Percentiles rank a stretch among this genome's conserved stretches.
phyloP scores from a whole-genome alignment of 75 land plant genomes.

The Sequoiadendron giganteum region DNA sequence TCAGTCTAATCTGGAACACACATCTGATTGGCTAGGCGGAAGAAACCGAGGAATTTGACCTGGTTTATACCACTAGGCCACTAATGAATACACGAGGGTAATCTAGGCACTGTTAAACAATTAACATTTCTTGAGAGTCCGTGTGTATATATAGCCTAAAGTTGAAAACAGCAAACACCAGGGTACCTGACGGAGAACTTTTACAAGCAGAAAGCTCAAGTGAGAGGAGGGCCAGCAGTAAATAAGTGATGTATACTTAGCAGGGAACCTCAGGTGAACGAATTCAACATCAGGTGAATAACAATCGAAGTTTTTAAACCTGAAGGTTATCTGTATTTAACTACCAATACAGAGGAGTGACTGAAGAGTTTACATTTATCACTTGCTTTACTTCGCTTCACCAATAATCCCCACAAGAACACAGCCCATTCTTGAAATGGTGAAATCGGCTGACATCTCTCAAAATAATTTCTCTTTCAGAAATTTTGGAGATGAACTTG shows the following conservation, averaged over 20 bases:
- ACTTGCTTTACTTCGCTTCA: not conserved
- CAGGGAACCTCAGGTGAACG: not conserved
- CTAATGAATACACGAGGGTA: not conserved
- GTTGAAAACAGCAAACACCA: not conserved
- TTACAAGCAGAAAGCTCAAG: not conserved
- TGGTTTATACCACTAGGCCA: not conserved
- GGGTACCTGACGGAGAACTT: not conserved
- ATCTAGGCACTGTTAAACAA: not conserved
- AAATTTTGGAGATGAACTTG: slow-evolving; percentile 11
- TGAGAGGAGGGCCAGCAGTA: not conserved
- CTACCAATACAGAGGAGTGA: not conserved
- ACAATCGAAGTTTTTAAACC: not conserved
- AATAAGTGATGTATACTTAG: not conserved
- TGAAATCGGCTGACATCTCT: slow-evolving; percentile 15
- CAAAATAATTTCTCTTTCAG: slow-evolving; percentile 3
- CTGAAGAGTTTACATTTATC: not conserved
- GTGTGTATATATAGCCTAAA: not conserved
- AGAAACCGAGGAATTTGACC: not conserved
- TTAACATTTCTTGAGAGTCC: not conserved
- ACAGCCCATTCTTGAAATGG: slow-evolving; percentile 3
- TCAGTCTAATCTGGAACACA: not conserved
- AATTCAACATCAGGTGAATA: not conserved
- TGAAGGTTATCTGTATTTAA: not conserved
- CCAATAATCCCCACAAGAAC: slow-evolving; percentile 3
- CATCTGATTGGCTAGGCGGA: slow-evolving; percentile 1